Evolutionary conservation across 345 rosid genomes (phyloP).

Genomic region (Conringia planisiliqua): DNA sequence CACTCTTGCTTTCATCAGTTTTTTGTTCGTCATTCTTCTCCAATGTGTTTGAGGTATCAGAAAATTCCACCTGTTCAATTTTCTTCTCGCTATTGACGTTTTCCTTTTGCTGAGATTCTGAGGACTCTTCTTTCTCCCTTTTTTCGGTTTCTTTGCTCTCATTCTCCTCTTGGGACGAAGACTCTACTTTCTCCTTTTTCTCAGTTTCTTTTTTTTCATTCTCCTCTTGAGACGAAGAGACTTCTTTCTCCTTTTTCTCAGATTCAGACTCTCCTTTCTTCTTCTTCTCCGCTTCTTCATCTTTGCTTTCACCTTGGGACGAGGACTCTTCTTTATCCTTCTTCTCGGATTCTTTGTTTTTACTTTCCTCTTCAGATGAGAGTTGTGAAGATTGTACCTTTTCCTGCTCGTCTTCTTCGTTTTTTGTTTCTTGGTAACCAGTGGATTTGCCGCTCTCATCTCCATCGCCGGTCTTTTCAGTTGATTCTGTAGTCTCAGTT

Average conservation of each 20-base stretch:
- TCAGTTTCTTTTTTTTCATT: background rate
- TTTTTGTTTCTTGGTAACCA: conserved; percentile 25
- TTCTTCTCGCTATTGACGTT: conserved; percentile 18
- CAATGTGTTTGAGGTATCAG: conserved; percentile 25
- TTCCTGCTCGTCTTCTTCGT: conserved; percentile 22
- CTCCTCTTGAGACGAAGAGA: background rate
- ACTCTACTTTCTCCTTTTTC: background rate
- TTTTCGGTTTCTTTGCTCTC: conserved; percentile 13
- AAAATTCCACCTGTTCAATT: conserved; percentile 33
- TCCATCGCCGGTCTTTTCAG: conserved; percentile 4
- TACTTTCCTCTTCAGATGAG: conserved; percentile 17
- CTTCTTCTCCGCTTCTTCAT: conserved; percentile 23
- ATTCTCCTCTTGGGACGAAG: background rate
- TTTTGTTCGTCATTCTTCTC: conserved; percentile 24
- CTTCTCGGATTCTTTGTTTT: conserved; percentile 15
- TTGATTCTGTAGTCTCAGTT: conserved; percentile 26
- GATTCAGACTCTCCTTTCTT: conserved; percentile 7
- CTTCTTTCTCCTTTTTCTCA: conserved; percentile 21
- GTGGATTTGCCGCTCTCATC: background rate
- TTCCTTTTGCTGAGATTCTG: conserved; percentile 16
- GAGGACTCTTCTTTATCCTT: conserved; percentile 28
- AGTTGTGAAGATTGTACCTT: conserved; percentile 5
- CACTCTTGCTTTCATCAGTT: conserved; percentile 36
- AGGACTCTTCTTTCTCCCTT: conserved; percentile 30
- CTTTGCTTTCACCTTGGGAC: background rate